Conservation (phyloP, 352 stramenopile genomes). For the Pythium oligandrum region DNA sequence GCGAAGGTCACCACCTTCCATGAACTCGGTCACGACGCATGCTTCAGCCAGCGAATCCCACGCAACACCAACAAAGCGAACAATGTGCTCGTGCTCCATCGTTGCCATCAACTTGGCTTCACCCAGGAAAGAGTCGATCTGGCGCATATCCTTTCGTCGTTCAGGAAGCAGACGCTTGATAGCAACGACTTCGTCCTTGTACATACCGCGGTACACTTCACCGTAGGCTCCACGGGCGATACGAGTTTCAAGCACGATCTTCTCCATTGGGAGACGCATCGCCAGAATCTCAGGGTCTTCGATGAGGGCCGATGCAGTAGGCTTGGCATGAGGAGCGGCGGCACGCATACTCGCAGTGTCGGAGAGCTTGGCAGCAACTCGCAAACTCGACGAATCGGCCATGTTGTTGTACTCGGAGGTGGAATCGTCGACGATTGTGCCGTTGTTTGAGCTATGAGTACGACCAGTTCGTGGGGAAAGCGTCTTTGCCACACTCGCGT, state of each 20-base stretch:
- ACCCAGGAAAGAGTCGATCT: constrained; percentile 36
- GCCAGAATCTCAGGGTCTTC: constrained; percentile 1
- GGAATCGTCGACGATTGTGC: too few species aligned
- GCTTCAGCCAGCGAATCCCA: constrained; percentile 46
- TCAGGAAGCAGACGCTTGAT: constrained; percentile 26
- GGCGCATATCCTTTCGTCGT: constrained; percentile 19
- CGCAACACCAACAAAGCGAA: constrained; percentile 38
- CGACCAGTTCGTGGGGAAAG: too few species aligned
- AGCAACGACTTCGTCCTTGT: constrained; percentile 5
- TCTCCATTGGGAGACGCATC: background rate
- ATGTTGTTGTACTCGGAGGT: too few species aligned
- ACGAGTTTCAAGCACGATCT: constrained; percentile 1
- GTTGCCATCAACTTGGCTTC: constrained; percentile 45
- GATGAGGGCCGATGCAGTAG: too few species aligned
- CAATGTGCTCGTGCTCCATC: constrained; percentile 34
- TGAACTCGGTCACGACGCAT: constrained; percentile 50
- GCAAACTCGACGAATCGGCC: too few species aligned
- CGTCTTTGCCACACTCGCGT: too few species aligned
- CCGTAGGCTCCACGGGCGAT: constrained; percentile 11
- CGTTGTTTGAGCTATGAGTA: too few species aligned
- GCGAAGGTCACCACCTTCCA: constrained; percentile 41
- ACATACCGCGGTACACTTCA: constrained; percentile 17
- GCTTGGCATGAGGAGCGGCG: too few species aligned
- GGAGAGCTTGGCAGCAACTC: too few species aligned
- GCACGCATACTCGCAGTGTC: too few species aligned